Percentiles rank a stretch among this genome's conserved stretches.
These are phyloP conservation scores for Astragalus glycyphyllos DNA, from an alignment of 306 rosid species.

Conservation along the genomic window DNA sequence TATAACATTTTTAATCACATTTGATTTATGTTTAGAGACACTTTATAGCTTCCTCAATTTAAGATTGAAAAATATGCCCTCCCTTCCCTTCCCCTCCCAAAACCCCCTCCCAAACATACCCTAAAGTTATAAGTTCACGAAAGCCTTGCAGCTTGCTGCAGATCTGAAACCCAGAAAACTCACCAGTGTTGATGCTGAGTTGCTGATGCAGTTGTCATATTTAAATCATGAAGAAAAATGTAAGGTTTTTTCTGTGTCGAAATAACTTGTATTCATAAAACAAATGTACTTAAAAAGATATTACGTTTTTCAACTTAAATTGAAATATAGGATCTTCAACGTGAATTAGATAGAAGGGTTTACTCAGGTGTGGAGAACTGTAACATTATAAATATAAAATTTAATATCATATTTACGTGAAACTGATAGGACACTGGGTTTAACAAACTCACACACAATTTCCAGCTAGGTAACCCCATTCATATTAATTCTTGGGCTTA, in stretches of 20 bases:
- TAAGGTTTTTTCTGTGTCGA: not conserved
- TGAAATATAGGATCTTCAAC: slow-evolving; percentile 21
- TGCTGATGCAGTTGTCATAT: not conserved
- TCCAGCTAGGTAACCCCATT: too few species aligned
- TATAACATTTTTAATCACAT: too few species aligned
- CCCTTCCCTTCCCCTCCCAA: too few species aligned
- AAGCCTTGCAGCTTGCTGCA: slow-evolving; percentile 14
- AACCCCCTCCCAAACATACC: too few species aligned
- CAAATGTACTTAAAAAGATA: not conserved
- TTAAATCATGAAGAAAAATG: not conserved
- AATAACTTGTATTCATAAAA: slow-evolving; percentile 1
- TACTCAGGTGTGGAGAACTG: not conserved
- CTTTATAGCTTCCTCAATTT: too few species aligned
- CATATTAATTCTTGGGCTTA: too few species aligned
- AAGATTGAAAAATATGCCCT: too few species aligned
- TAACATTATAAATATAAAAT: not conserved
- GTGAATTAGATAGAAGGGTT: not conserved
- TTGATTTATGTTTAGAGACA: too few species aligned
- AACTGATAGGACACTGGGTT: too few species aligned
- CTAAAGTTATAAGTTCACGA: slow-evolving; percentile 12
- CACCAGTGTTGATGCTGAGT: slow-evolving; percentile 8
- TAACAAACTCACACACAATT: too few species aligned
- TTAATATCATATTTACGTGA: too few species aligned
- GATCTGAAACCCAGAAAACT: slow-evolving; percentile 26
- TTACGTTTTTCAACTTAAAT: not conserved